Conservation (phyloP, 192 early-diverging fungal species). For the Coemansia sp. region DNA sequence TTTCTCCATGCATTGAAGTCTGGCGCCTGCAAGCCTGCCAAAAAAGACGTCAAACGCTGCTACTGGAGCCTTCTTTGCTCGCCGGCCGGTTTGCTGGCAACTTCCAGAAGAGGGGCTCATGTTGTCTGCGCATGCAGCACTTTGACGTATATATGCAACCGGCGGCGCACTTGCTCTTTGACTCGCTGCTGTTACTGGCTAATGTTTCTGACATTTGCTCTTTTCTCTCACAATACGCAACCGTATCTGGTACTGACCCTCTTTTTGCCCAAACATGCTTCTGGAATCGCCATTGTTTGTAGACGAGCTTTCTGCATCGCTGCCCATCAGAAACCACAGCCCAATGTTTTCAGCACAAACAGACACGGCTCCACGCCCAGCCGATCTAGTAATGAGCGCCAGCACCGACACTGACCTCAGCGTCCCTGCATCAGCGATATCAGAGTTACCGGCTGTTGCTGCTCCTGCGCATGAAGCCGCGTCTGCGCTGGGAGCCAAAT, state of each 20-base stretch:
- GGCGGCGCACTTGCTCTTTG: neutral
- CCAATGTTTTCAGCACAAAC: slow-evolving; percentile 17
- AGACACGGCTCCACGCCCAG: slow-evolving; percentile 7
- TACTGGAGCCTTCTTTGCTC: neutral
- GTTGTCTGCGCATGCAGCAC: neutral
- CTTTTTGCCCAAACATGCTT: slow-evolving; percentile 5
- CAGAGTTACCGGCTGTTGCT: neutral
- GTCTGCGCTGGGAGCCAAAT: slow-evolving; percentile 6
- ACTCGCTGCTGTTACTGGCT: neutral
- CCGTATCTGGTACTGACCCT: neutral
- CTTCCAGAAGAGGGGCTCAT: neutral
- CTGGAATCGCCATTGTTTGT: slow-evolving; percentile 18
- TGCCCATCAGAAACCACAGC: slow-evolving; percentile 8
- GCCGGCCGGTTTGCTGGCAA: neutral
- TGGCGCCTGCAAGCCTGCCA: slow-evolving; percentile 5
- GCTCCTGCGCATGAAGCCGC: slow-evolving; percentile 4
- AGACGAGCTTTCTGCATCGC: slow-evolving; percentile 16
- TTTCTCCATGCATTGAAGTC: neutral
- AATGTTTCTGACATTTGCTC: neutral
- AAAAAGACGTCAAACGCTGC: slow-evolving; percentile 1
- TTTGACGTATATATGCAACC: neutral
- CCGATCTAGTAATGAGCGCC: slow-evolving; percentile 8
- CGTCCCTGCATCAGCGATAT: neutral
- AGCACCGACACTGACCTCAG: slow-evolving; percentile 4
- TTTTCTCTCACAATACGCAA: neutral